Conservation (phyloP, 768 basidiomycete species). For the Chalciporus sphaerocephalus region DNA sequence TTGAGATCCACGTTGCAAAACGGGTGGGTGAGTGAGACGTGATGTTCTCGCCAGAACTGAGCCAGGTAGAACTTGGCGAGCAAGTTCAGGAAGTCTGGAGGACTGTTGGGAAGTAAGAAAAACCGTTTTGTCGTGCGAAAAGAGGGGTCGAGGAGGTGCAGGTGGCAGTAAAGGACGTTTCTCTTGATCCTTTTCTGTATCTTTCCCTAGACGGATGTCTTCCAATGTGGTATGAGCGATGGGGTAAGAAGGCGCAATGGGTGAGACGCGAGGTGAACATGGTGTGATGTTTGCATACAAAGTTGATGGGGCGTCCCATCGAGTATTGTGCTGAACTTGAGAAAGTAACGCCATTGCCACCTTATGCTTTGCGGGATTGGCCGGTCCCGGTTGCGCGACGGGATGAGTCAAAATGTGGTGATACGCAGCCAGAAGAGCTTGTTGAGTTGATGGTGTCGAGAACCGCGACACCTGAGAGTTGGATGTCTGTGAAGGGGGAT, state of each 20-base stretch:
- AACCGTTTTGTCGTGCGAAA: conserved; percentile 49
- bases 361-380: conserved; percentile 64
- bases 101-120: conserved; percentile 62
- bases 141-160: conserved; percentile 37
- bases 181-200: conserved; percentile 54
- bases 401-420: conserved; percentile 76
- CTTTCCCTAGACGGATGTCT: conserved; percentile 36
- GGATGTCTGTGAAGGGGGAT: conserved; percentile 25
- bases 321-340: conserved; percentile 50
- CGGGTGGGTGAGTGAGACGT: conserved; percentile 61
- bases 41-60: conserved; percentile 56
- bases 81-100: conserved; percentile 63
- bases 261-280: conserved; percentile 55
- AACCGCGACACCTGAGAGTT: conserved; percentile 28
- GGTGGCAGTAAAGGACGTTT: conserved; percentile 31
- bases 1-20: conserved; percentile 46
- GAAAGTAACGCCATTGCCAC: conserved; percentile 69
- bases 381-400: conserved; percentile 43
- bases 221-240: conserved; percentile 37
- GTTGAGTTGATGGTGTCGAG: conserved; percentile 56
- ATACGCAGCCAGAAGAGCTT: conserved; percentile 62
- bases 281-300: conserved; percentile 57
- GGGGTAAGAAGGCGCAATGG: conserved; percentile 66
- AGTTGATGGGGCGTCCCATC: conserved; percentile 69
- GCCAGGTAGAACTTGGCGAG: conserved; percentile 62